Evolutionary conservation across 257 asterid genomes (phyloP), one percentile per base, ranked within the genome.

Genomic region (Verbena officinalis): DNA sequence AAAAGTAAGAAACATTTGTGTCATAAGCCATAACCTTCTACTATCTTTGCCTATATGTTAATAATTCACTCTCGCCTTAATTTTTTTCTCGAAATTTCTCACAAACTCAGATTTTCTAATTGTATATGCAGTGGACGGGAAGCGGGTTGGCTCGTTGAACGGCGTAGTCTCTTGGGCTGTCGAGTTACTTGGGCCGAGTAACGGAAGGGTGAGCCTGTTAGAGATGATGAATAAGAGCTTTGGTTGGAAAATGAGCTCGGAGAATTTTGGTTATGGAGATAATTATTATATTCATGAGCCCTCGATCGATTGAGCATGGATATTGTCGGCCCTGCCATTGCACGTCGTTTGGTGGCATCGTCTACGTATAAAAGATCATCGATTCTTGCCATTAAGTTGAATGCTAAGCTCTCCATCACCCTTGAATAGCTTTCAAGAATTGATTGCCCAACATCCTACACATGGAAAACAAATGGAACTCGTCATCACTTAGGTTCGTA

Each of bases 361-460:
- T 93, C 98, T 5, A 89, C 84, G 49, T 83, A 83, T 54, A 93
- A 59, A 65, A 93, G 88, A 80, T 93, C 98, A 9, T 90, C 95
- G 30, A 90, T 87, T 78, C 96, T 84, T 23, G 91, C 87, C 86
- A 84, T 77, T 58, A 93, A 51, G 73, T 84, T 89, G 78, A 75
- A 85, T 54, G 98, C 95, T 71, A 93, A 72, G 77, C 97, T 84
- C 81, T 82, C 94, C 73, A 90, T 70, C 77, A 93, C 97, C 85
- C 98, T 85, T 0, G 98, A 93, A 66, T 93, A 93, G 84, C 97
- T 87, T 74, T 93, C 97, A 19, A 93, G 97, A 71, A 93, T 90
- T n/a, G 98, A 84, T 54, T 90, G 88, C 67, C 98, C 98, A 9
- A 93, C 87, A 78, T 93, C 98, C 98, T 91, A 33, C 54, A 33